These are phyloP conservation scores for Xylariaceae sp. DNA, from an alignment of 2,329 filamentous ascomycete species.

Conservation along the genomic window DNA sequence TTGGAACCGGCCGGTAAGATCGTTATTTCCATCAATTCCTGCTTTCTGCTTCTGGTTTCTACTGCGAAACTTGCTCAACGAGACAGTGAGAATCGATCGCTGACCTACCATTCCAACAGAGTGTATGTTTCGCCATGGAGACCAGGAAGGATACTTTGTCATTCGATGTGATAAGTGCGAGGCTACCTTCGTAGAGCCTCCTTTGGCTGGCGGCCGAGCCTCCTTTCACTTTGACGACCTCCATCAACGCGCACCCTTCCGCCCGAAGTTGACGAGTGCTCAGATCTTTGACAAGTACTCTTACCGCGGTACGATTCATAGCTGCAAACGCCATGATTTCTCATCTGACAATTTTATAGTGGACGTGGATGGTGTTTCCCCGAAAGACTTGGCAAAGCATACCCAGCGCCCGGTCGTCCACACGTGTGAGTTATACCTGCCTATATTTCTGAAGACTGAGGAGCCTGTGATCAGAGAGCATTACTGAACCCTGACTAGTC, in stretches of 20 bases:
- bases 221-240: conserved; percentile 30
- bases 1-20: conserved; percentile 22
- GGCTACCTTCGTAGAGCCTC: conserved; percentile 25
- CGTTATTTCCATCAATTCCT: background rate
- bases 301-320: conserved; percentile 22
- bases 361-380: conserved; percentile 24
- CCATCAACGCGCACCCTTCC: conserved; percentile 8
- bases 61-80: background rate
- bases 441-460: background rate
- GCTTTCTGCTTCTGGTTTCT: background rate
- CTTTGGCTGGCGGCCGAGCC: conserved; percentile 29
- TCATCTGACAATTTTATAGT: conserved; percentile 19
- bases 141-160: conserved; percentile 26
- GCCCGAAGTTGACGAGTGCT: conserved; percentile 27
- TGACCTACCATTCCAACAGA: conserved; percentile 9
- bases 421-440: conserved; percentile 24
- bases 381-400: conserved; percentile 30
- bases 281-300: conserved; percentile 31
- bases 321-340: background rate
- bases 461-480: background rate
- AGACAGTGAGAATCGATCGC: background rate
- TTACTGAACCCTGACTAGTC: conserved; percentile 21
- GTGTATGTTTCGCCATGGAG: conserved; percentile 29
- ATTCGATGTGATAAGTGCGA: conserved; percentile 27
- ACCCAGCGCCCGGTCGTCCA: conserved; percentile 26